Evolutionary conservation across 2,329 filamentous ascomycete genomes (phyloP).

Genomic region (Coleophoma crateriformis): DNA sequence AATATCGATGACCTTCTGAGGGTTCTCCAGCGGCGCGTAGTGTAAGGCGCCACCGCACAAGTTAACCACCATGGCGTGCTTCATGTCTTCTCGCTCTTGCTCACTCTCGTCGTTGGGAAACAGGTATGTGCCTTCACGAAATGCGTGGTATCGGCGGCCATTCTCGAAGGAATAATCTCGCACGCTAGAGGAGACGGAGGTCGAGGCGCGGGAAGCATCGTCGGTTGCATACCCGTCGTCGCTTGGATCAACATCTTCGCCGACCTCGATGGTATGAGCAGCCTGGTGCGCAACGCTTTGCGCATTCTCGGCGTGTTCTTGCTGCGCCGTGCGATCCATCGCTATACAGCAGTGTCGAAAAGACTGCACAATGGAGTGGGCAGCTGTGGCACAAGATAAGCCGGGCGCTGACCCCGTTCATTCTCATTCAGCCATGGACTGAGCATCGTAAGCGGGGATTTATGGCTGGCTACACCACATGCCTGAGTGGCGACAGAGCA

Average conservation of each 20-base stretch:
- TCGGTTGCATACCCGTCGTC: neutral
- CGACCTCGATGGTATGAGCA: neutral
- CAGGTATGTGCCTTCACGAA: constrained; percentile 44
- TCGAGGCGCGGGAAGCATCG: neutral
- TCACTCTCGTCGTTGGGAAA: constrained; percentile 54
- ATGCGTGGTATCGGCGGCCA: constrained; percentile 49
- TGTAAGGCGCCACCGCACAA: constrained; percentile 3
- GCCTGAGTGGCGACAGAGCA: too few relatives aligned
- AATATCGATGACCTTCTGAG: constrained; percentile 31
- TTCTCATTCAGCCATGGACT: too few relatives aligned
- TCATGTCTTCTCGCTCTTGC: constrained; percentile 51
- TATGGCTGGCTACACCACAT: too few relatives aligned
- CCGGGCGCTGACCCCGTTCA: too few relatives aligned
- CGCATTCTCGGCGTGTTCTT: neutral
- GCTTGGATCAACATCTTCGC: neutral
- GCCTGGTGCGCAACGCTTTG: neutral
- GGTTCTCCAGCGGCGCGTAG: constrained; percentile 18
- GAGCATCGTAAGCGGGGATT: too few relatives aligned
- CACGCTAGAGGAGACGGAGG: constrained; percentile 35
- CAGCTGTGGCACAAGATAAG: too few relatives aligned
- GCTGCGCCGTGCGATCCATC: neutral
- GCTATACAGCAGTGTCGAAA: neutral
- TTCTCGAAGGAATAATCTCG: constrained; percentile 45
- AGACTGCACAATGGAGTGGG: neutral
- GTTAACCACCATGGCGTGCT: constrained; percentile 39